phyloP scores from a whole-genome alignment of 352 stramenopile species.

The Phytophthora rubi region DNA sequence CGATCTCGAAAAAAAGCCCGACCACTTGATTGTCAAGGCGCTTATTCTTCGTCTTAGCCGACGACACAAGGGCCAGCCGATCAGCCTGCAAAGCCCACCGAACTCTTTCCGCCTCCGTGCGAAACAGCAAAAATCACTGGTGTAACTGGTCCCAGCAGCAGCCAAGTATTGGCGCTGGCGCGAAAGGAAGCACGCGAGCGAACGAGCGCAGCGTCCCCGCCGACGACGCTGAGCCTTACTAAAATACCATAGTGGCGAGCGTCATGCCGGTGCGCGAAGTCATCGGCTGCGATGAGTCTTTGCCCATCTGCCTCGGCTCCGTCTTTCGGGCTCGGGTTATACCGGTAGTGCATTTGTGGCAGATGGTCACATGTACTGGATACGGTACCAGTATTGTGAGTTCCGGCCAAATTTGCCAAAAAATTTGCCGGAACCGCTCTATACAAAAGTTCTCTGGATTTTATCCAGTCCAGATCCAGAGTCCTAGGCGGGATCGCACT shows the following conservation, averaged over 20 bases:
- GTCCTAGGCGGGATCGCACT: too few species aligned
- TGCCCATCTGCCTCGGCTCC: background rate
- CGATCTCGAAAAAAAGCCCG: slow-evolving; percentile 3
- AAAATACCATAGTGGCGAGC: too few species aligned
- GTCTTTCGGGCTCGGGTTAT: slow-evolving; percentile 5
- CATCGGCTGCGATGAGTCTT: background rate
- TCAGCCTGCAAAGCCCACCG: background rate
- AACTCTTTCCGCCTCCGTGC: slow-evolving; percentile 19
- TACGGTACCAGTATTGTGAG: too few species aligned
- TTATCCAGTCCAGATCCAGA: too few species aligned
- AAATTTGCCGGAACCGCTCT: too few species aligned
- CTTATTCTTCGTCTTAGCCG: slow-evolving; percentile 18
- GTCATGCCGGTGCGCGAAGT: slow-evolving; percentile 4
- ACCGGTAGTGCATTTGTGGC: too few species aligned
- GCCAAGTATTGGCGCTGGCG: background rate
- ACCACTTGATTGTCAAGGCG: slow-evolving; percentile 5
- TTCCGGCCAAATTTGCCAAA: too few species aligned
- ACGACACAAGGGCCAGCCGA: background rate
- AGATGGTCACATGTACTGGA: too few species aligned
- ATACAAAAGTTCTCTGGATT: too few species aligned
- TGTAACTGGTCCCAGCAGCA: background rate
- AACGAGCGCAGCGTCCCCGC: background rate
- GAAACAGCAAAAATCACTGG: slow-evolving; percentile 19
- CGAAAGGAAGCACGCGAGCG: background rate
- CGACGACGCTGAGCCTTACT: background rate